A percentile compares a stretch with the other conserved stretches of the same genome.
These are phyloP conservation scores for Cystobasidium ongulense DNA, from an alignment of 768 basidiomycete genomes.

Conservation along the genomic window DNA sequence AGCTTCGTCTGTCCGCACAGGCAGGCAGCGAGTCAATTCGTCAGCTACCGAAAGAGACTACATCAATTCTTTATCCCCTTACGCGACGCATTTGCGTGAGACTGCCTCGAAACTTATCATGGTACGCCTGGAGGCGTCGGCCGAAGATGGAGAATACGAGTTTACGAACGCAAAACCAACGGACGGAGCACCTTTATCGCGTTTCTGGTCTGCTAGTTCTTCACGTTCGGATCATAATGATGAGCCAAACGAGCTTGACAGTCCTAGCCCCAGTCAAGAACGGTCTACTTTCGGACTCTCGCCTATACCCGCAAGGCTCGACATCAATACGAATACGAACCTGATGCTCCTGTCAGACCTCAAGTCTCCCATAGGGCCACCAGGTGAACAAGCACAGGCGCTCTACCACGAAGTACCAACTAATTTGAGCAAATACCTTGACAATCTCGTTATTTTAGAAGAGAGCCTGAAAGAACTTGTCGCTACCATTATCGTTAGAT, in stretches of 20 bases:
- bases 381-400: constrained; percentile 41
- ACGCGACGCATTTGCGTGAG: neutral
- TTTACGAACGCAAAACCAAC: neutral
- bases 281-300: neutral
- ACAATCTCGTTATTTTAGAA: constrained; percentile 89
- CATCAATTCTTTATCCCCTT: neutral
- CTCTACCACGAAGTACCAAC: constrained; percentile 47
- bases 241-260: neutral
- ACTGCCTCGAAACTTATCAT: neutral
- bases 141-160: neutral
- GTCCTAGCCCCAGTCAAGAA: neutral
- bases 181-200: neutral
- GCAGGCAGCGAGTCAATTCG: neutral
- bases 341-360: neutral
- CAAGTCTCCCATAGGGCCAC: constrained; percentile 37
- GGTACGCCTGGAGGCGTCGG: neutral
- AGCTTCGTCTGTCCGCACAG: neutral
- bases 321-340: neutral
- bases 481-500: constrained; percentile 72
- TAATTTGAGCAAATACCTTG: constrained; percentile 73
- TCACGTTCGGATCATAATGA: neutral
- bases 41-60: neutral
- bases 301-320: neutral
- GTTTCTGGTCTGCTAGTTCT: neutral
- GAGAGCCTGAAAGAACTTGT: constrained; percentile 89